Evolutionary conservation across 768 basidiomycete species (phyloP), one percentile per base, ranked within the genome.

Genomic region (Pisolithus sp.): DNA sequence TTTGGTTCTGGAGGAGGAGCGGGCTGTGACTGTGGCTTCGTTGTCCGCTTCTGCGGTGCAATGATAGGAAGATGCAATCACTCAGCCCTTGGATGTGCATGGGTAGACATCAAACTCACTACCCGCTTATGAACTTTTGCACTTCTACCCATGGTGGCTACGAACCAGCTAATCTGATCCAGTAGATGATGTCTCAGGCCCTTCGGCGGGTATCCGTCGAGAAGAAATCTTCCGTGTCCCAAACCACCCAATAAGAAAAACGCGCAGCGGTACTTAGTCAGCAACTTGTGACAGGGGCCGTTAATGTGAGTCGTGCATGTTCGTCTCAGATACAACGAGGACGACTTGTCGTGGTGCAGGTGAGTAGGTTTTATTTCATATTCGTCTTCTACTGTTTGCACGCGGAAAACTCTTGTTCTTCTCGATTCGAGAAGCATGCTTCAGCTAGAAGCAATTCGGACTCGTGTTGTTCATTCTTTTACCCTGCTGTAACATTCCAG

Each of bases 111-210:
- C 37, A 2, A n/a, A 62, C 67, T 56, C 45, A 69, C 70, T 15
- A 64, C 54, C 21, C 70, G 66, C 46, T 71, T 71, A 47, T 59
- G 63, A 40, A 63, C 17, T 59, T 71, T 71, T 28, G 71, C 70
- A 49, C 67, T 71, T 17, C 57, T 60, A 37, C 70, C 70, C 70
- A 71, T 71, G 37, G 42, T 46, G 4, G 24, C n/a, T 23, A 23
- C 23, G 34, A 34, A 34, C 34, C 34, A 34, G 34, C 13, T 34
- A 34, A 34, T 34, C 34, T 34, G 34, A 34, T n/a, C 34, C 13
- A 26, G 34, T 5, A 34, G 34, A 34, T 4, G 30, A 30, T 10
- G 7, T 30, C 30, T 30, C 30, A 15, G 12, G 34, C 12, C 5
- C 34, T 34, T 34, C 34, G 34, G n/a, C 12, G 12, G 30, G 30